Base-by-base conservation (phyloP, 257 asterid genomes). In the Parsonsia alboflavescens region DNA sequence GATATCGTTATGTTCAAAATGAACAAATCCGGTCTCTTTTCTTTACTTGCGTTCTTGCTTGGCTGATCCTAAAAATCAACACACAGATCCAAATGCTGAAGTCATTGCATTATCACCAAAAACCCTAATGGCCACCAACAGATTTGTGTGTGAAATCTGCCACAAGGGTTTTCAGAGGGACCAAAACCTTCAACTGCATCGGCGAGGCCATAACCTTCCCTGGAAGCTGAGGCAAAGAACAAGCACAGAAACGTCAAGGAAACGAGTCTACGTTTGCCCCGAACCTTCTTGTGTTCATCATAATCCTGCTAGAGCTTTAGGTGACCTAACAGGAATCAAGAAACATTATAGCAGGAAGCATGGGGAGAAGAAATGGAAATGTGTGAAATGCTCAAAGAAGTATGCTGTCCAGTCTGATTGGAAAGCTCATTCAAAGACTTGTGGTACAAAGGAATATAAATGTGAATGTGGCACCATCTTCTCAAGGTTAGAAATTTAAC, bases 281-380 rank as follows among this genome's bases (percentile, higher is more conserved):
- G 97, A 87, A 49, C 85, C 89, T 1, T 69, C 84, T 2, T 90
- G 97, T 46, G 88, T 89, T 65, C 97, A 89, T 80, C 92, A 90
- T 70, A 84, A 86, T 52, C 86, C 90, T 0, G 82, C 80, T 2
- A 86, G 93, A 24, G 97, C 95, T 2, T 73, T 90, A 6, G 96
- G 95, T 4, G 96, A 90, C 56, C 90, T 90, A 3, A 88, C 96
- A 0, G 97, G 97, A 44, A 90, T 90, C 79, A 90, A 90, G 87
- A 90, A 90, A 76, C 97, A 90, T 49, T 90, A 77, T 19, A 87
- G 97, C 65, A 71, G 97, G 22, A 90, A 90, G 52, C 97, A 90
- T 62, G 93, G 97, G 0, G 97, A 90, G 86, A 90, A 89, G 86
- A 90, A 90, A 68, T 90, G 95, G 93, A 89, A 90, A 76, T 89